Conservation (phyloP, 768 basidiomycete genomes). For the Tylopilus subfusipes region DNA sequence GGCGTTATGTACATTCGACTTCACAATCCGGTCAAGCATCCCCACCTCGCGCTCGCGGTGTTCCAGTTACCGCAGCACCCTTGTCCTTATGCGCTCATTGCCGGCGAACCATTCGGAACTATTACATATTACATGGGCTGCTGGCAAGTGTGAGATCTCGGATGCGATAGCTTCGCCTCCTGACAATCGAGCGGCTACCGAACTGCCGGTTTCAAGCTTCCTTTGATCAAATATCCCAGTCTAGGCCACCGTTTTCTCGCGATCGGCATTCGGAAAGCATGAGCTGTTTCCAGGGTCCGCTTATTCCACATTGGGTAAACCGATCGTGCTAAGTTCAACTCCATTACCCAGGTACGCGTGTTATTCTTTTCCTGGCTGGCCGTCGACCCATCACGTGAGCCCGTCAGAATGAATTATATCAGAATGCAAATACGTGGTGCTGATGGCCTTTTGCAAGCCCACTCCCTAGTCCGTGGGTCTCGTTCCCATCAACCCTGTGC, state of each 20-base stretch:
- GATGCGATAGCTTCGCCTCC: conserved; percentile 32
- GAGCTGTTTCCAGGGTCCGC: conserved; percentile 33
- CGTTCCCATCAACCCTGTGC: conserved; percentile 22
- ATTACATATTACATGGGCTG: conserved; percentile 32
- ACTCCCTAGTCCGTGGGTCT: conserved; percentile 22
- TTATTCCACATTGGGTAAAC: conserved; percentile 22
- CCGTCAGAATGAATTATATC: conserved; percentile 23
- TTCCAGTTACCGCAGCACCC: conserved; percentile 18
- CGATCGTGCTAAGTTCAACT: conserved; percentile 22
- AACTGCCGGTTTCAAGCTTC: conserved; percentile 28
- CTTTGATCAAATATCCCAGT: conserved; percentile 28
- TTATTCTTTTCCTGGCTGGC: conserved; percentile 19
- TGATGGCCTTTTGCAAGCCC: conserved; percentile 12
- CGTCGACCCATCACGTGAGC: conserved; percentile 9
- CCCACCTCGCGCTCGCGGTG: conserved; percentile 13
- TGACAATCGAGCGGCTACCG: conserved; percentile 33
- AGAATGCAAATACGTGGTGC: conserved; percentile 25
- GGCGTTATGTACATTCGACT: conserved; percentile 10
- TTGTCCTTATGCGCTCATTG: conserved; percentile 23
- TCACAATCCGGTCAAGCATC: conserved; percentile 10
- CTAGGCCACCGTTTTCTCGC: conserved; percentile 25
- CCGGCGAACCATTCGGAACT: conserved; percentile 28
- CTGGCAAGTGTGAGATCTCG: conserved; percentile 32
- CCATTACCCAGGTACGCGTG: conserved; percentile 20
- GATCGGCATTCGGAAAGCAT: conserved; percentile 21